Base-by-base conservation (phyloP, 371 early-diverging fungal genomes). In the Cokeromyces recurvatus region DNA sequence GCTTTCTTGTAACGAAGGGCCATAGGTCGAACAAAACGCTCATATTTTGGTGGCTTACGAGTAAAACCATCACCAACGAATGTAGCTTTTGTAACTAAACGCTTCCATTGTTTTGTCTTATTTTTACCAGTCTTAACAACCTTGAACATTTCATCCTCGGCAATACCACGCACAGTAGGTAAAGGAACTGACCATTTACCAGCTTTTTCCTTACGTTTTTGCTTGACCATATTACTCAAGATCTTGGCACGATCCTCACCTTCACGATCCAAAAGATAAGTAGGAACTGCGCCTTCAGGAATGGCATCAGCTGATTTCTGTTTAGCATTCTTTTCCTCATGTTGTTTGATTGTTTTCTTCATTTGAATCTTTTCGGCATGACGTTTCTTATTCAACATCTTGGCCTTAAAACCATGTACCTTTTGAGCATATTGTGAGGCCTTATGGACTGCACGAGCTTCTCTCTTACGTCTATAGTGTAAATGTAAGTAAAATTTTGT, bases 21-120 rank as follows among this genome's bases (percentile, higher is more conserved):
- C 91, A 97, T 98, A 44, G 99, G 99, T 48, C 99, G 87, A 54
- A 99, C 93, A 69, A 99, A 99, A 36, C 99, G 89, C 71, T 99
- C 99, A 77, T 97, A 99, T 81, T 99, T 99, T 56, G 99, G 99
- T 31, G 99, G 98, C 69, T 99, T 99, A 60, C 99, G 91, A 15
- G 99, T 99, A 68, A 98, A 99, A 6, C 95, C 94, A 42, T 94
- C 97, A 31, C 99, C 99, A 19, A 99, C 99, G 85, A 99, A 99
- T 14, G 99, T 98, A 2, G 97, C 95, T 79, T 98, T 99, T 62
- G 98, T 98, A 21, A 99, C 94, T 85, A 99, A 90, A 63, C 99
- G 89, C 78, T 99, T 99, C 99, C 99, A 99, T 55, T 90, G 81
- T 76, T 98, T 98, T 29, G 83, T 74, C 69, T 94, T 91, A 58